Evolutionary conservation across 2,329 filamentous ascomycete species (phyloP).

Genomic region (Sordariomycetes sp.): DNA sequence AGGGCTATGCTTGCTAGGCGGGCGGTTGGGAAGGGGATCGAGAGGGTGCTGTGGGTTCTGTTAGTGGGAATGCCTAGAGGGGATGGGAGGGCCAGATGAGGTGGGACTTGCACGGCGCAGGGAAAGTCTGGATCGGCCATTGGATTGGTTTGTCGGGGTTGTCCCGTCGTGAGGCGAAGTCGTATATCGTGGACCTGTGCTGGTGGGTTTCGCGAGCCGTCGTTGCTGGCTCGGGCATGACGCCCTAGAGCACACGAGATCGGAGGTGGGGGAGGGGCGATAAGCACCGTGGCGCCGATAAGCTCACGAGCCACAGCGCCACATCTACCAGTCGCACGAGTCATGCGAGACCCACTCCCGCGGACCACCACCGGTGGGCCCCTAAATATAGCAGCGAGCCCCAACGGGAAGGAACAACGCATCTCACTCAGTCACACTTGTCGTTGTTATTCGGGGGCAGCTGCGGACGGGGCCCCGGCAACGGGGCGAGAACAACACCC

Average conservation of each 20-base stretch:
- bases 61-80: not conserved
- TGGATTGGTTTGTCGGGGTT: not conserved
- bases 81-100: conserved; percentile 4
- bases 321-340: not conserved
- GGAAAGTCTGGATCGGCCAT: conserved; percentile 37
- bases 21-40: conserved; percentile 65
- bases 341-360: not conserved
- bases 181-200: not conserved
- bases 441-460: too few relatives aligned
- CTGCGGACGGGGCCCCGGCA: too few relatives aligned
- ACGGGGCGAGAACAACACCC: not conserved
- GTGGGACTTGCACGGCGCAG: conserved; percentile 43
- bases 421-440: too few relatives aligned
- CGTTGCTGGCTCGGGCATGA: not conserved
- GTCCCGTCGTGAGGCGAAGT: not conserved
- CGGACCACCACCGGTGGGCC: too few relatives aligned
- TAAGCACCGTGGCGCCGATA: not conserved
- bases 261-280: not conserved
- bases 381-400: too few relatives aligned
- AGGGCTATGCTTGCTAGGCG: conserved; percentile 68
- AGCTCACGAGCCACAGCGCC: not conserved
- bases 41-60: conserved; percentile 7
- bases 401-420: too few relatives aligned
- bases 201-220: not conserved
- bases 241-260: not conserved